Conservation (phyloP, 2,329 filamentous ascomycete species). For the Aureobasidium sp. region DNA sequence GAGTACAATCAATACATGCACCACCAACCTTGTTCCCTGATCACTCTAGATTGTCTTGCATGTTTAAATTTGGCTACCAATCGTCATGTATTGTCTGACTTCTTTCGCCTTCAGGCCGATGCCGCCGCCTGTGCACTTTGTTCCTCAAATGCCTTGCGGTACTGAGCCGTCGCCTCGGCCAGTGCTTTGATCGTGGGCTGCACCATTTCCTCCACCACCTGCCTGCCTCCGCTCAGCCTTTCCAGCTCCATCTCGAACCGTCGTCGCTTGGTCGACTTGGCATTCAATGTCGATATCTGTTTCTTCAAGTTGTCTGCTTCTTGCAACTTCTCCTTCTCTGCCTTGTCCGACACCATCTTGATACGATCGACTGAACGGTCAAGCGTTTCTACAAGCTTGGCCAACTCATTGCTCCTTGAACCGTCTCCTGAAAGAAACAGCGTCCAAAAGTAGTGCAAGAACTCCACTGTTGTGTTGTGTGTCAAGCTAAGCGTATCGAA, state of each 20-base stretch:
- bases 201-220: slow-evolving; percentile 69
- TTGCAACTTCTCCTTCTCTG: slow-evolving; percentile 65
- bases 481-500: slow-evolving; percentile 64
- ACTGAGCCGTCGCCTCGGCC: slow-evolving; percentile 62
- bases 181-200: slow-evolving; percentile 66
- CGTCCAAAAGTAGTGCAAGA: slow-evolving; percentile 95
- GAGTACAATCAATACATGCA: too few relatives aligned
- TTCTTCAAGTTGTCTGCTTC: slow-evolving; percentile 60
- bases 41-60: not conserved
- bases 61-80: not conserved
- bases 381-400: slow-evolving; percentile 75
- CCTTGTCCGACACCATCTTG: slow-evolving; percentile 69
- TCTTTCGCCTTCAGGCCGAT: not conserved
- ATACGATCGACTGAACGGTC: slow-evolving; percentile 71
- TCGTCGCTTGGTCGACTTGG: slow-evolving; percentile 66
- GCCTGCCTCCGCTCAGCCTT: slow-evolving; percentile 65
- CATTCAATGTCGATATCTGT: slow-evolving; percentile 63
- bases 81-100: not conserved
- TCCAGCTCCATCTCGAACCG: slow-evolving; percentile 55
- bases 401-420: slow-evolving; percentile 65
- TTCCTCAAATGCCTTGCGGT: slow-evolving; percentile 60
- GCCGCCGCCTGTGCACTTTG: slow-evolving; percentile 34
- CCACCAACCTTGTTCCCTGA: not conserved
- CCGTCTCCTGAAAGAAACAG: slow-evolving; percentile 86
- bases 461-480: slow-evolving; percentile 89